Evolutionary conservation across 2,329 filamentous ascomycete genomes (phyloP).

Genomic region (Leptosphaerulina australis): DNA sequence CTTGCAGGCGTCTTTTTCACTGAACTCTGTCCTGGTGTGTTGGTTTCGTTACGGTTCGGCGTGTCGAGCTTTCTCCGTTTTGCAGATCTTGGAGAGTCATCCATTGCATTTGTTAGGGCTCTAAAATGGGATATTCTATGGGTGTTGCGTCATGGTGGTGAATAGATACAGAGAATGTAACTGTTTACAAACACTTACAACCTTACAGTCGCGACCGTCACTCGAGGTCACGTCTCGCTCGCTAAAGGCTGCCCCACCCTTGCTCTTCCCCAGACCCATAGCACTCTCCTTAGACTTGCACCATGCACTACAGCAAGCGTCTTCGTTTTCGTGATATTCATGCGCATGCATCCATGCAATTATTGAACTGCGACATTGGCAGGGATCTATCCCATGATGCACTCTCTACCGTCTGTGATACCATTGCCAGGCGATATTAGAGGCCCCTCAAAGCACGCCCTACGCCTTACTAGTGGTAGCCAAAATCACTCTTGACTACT

Average conservation of each 20-base stretch:
- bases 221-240: constrained; percentile 18
- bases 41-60: constrained; percentile 30
- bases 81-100: constrained; percentile 43
- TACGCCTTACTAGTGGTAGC: constrained; percentile 6
- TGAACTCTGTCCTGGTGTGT: constrained; percentile 28
- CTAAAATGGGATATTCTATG: background rate
- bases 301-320: background rate
- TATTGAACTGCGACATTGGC: too few species aligned
- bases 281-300: background rate
- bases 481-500: background rate
- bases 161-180: background rate
- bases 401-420: background rate
- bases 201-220: constrained; percentile 13
- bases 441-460: constrained; percentile 8
- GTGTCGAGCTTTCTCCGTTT: constrained; percentile 48
- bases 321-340: background rate
- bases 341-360: background rate
- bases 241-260: constrained; percentile 12
- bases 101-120: constrained; percentile 26
- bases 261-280: constrained; percentile 16
- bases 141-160: constrained; percentile 10
- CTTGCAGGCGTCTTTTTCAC: constrained; percentile 31
- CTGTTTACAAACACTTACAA: constrained; percentile 13
- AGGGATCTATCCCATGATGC: too few species aligned
- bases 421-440: background rate